Base-by-base conservation (phyloP, 2,329 filamentous ascomycete genomes). In the Aspergillus sp. region DNA sequence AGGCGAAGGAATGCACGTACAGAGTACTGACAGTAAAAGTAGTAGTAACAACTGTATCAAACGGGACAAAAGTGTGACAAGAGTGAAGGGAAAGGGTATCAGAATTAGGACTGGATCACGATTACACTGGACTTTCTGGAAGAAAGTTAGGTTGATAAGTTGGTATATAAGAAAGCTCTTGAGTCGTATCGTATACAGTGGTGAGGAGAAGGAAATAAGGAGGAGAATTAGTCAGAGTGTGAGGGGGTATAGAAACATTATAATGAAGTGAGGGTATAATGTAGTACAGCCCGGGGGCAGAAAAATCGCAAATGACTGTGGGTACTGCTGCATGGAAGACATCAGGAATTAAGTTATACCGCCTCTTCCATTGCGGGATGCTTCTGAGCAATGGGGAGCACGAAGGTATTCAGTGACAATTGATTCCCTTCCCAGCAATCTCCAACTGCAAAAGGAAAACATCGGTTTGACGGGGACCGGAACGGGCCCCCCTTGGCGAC, bases 21-120 rank as follows among this genome's bases (percentile, higher is more conserved):
- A 24, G 6, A n/a, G 44, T 23, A 46, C 21, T 9, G 15, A 17
- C 44, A 45, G 11, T 8, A 45, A 6, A 6, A 47, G 6, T 9
- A 23, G 35, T 15, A 35, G n/a, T 33, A 15, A 44, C 27, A 37
- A 19, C 14, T 7, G 27, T 11, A 33, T 19, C 7, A 15, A 27
- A 23, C 17, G 14, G 33, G 31, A 17, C 17, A 46, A 40, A 17
- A 19, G n/a, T 21, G 24, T 9, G 15, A 51, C 27, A 35, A 19
- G n/a, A n/a, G 24, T 9, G 37, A 40, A 46, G 9, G 21, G 12
- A n/a, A 27, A 39, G 55, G 55, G 55, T 57, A 57, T 57, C 55
- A 57, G 48, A 37, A 44, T 41, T 43, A 52, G 44, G 41, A 50
- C 46, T 55, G 27, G 23, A 14, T 14, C 12, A 15, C n/a, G 37